Conservation (phyloP, 305 asterid species). For the Stenogyne calaminthoides region DNA sequence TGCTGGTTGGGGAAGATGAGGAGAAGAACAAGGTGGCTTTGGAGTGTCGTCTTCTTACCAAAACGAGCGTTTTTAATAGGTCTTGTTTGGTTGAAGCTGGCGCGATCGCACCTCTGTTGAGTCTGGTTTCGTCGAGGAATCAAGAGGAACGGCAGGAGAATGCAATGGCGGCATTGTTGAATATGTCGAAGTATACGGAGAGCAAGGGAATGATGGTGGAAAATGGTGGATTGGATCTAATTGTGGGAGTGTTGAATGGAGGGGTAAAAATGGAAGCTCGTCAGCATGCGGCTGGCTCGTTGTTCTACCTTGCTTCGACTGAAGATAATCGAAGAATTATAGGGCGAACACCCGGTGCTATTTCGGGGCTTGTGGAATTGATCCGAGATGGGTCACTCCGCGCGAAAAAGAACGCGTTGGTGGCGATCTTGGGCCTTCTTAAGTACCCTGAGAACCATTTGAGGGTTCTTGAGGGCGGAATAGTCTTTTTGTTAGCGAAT, state of each 20-base stretch:
- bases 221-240: constrained; percentile 48
- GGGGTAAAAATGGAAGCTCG: constrained; percentile 63
- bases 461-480: constrained; percentile 54
- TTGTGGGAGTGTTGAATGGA: constrained; percentile 44
- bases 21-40: constrained; percentile 51
- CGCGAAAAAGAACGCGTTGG: constrained; percentile 62
- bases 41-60: constrained; percentile 81
- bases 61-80: constrained; percentile 74
- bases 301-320: constrained; percentile 74
- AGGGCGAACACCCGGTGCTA: constrained; percentile 50
- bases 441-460: constrained; percentile 61
- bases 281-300: constrained; percentile 72
- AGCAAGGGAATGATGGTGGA: constrained; percentile 48
- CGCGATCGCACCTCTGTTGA: constrained; percentile 55
- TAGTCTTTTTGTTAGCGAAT: constrained; percentile 49
- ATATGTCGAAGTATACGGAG: constrained; percentile 55
- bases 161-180: constrained; percentile 60
- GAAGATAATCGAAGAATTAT: constrained; percentile 58
- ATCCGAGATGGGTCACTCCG: constrained; percentile 48
- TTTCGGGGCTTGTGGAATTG: constrained; percentile 53
- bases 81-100: constrained; percentile 74
- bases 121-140: constrained; percentile 39
- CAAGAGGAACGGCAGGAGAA: constrained; percentile 50
- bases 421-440: constrained; percentile 58
- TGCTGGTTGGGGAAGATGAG: constrained; percentile 40